Conservation (phyloP, 2,329 filamentous ascomycete species). For the Fusarium sp. region DNA sequence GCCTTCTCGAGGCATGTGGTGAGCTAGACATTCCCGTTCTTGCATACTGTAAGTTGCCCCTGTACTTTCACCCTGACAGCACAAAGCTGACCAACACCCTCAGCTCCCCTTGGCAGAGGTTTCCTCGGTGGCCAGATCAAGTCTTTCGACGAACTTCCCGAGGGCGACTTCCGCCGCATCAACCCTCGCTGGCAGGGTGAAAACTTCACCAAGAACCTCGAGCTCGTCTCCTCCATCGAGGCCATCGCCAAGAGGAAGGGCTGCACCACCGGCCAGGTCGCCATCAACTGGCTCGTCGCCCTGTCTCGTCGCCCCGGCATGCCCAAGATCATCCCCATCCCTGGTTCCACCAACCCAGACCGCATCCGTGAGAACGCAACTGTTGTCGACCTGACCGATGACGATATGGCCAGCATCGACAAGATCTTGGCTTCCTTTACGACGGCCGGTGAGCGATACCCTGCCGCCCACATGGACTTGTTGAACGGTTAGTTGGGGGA, state of each 20-base stretch:
- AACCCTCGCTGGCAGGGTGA: constrained; percentile 70
- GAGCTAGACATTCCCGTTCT: constrained; percentile 74
- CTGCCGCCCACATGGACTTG: constrained; percentile 38
- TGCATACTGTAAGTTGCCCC: constrained; percentile 63
- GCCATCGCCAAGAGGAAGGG: constrained; percentile 68
- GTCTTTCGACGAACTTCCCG: constrained; percentile 63
- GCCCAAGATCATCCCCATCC: constrained; percentile 72
- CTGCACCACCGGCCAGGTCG: constrained; percentile 71
- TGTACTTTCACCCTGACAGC: constrained; percentile 1
- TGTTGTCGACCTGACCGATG: constrained; percentile 58
- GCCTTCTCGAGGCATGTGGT: constrained; percentile 61
- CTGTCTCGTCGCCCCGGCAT: constrained; percentile 62
- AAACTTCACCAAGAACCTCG: constrained; percentile 71
- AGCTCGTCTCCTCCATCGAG: constrained; percentile 67
- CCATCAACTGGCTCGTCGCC: constrained; percentile 70
- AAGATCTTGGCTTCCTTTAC: constrained; percentile 59
- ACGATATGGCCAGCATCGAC: constrained; percentile 64
- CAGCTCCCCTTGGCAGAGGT: constrained; percentile 58
- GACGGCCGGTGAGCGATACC: constrained; percentile 61
- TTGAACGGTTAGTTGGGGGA: constrained; percentile 26
- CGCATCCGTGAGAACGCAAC: constrained; percentile 71
- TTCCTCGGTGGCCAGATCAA: constrained; percentile 66
- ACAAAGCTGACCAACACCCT: constrained; percentile 14
- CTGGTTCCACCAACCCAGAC: constrained; percentile 67
- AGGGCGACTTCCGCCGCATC: constrained; percentile 57